Percentiles rank a stretch among this genome's conserved stretches.
phyloP scores from a whole-genome alignment of 78 protist genomes.

The Neovahlkampfia damariscottae region DNA sequence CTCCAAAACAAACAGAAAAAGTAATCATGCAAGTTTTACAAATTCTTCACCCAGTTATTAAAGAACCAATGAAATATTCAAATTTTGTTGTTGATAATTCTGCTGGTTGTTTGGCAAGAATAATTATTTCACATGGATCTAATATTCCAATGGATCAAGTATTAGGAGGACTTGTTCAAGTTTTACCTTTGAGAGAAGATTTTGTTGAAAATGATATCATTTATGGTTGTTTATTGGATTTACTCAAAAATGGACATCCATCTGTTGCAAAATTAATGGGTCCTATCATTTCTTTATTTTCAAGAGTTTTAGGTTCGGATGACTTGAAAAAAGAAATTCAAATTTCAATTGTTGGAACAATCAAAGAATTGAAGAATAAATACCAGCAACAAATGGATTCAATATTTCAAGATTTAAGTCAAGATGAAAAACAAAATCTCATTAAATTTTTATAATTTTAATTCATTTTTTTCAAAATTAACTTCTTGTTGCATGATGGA shows the following conservation, averaged over 20 bases:
- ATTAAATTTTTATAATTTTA: no score
- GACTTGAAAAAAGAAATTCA: no score
- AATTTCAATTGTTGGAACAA: no score
- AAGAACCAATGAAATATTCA: not conserved
- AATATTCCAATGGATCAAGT: not conserved
- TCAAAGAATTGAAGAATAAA: no score
- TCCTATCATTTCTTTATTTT: not conserved
- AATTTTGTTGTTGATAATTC: not conserved
- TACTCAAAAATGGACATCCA: not conserved
- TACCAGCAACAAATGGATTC: no score
- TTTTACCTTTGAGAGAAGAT: not conserved
- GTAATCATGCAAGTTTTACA: not conserved
- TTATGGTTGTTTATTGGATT: not conserved
- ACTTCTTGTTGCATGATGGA: no score
- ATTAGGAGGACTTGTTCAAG: not conserved
- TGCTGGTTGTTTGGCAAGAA: not conserved
- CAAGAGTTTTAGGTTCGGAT: not conserved
- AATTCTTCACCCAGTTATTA: not conserved
- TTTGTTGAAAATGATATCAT: not conserved
- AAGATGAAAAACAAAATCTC: no score
- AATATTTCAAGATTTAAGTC: no score
- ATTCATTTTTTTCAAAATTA: no score
- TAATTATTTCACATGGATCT: not conserved
- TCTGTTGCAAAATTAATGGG: not conserved
- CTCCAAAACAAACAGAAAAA: not conserved